Evolutionary conservation across 129 eudicot species (phyloP).

Genomic region (Artemisia annua): DNA sequence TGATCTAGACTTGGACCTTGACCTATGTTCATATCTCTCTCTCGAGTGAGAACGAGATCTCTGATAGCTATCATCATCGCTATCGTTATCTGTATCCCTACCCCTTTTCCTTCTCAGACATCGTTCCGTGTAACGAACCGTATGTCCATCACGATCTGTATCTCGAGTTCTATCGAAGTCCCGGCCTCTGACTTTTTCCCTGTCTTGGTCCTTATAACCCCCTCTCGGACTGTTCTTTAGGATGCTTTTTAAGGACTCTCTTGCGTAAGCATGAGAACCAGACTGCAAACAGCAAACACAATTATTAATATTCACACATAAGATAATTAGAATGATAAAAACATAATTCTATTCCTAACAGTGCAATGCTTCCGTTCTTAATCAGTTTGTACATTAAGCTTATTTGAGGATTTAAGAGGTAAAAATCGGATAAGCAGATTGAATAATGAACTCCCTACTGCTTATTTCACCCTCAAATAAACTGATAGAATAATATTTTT

Average conservation of each 20-base stretch:
- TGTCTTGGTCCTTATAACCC: constrained; percentile 46
- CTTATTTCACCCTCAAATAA: too few species aligned
- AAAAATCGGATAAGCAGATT: too few species aligned
- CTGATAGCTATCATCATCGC: constrained; percentile 78
- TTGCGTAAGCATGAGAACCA: constrained; percentile 54
- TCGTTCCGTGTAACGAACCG: constrained; percentile 58
- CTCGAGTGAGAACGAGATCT: constrained; percentile 77
- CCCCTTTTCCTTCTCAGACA: constrained; percentile 48
- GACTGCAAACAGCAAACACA: constrained; percentile 41
- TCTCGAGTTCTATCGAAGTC: constrained; percentile 42
- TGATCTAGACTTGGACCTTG: constrained; percentile 84
- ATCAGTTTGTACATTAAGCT: too few species aligned
- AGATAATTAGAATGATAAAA: too few species aligned
- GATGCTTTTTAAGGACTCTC: constrained; percentile 70
- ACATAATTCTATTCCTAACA: too few species aligned
- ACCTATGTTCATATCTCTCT: constrained; percentile 75
- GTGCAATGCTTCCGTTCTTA: too few species aligned
- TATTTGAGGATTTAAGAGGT: too few species aligned
- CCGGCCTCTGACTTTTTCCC: constrained; percentile 42
- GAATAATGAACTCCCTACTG: too few species aligned
- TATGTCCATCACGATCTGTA: constrained; percentile 37
- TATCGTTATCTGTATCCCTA: constrained; percentile 67
- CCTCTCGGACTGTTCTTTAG: constrained; percentile 68
- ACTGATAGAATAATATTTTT: too few species aligned
- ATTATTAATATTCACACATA: background rate